Evolutionary conservation across 306 rosid species (phyloP).

Genomic region (Sophora flavescens): DNA sequence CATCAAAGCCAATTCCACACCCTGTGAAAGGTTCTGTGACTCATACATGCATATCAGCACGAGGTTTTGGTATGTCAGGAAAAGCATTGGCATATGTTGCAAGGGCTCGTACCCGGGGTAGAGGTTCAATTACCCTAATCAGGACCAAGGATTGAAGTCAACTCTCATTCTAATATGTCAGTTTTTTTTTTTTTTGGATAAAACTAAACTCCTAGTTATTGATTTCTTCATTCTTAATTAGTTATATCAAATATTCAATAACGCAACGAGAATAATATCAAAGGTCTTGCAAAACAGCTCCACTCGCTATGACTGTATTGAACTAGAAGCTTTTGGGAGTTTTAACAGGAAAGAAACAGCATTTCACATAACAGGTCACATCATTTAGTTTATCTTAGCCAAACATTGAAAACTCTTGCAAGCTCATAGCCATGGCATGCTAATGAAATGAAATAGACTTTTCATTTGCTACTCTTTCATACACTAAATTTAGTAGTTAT

Average conservation of each 20-base stretch:
- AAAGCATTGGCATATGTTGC: conserved; percentile 38
- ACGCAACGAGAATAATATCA: neutral
- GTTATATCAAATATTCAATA: neutral
- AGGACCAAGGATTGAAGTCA: conserved; percentile 43
- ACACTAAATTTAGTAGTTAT: too few relatives aligned
- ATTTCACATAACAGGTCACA: neutral
- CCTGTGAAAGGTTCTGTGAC: conserved; percentile 30
- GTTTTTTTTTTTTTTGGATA: neutral
- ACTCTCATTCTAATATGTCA: neutral
- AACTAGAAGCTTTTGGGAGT: neutral
- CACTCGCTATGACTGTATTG: neutral
- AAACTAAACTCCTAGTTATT: neutral
- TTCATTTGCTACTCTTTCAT: too few relatives aligned
- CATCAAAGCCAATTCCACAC: conserved; percentile 45
- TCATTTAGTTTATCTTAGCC: neutral
- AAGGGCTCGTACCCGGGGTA: conserved; percentile 39
- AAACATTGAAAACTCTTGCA: too few relatives aligned
- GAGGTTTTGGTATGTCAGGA: conserved; percentile 26
- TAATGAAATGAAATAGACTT: too few relatives aligned
- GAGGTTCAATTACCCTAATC: conserved; percentile 46
- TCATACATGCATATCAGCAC: conserved; percentile 18
- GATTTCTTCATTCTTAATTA: neutral
- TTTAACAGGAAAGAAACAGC: neutral
- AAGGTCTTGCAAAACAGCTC: neutral
- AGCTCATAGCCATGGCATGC: too few relatives aligned